A percentile compares a stretch with the other conserved stretches of the same genome.
These are phyloP conservation scores for Phaffia australis DNA, from an alignment of 768 basidiomycete species.

Conservation along the genomic window DNA sequence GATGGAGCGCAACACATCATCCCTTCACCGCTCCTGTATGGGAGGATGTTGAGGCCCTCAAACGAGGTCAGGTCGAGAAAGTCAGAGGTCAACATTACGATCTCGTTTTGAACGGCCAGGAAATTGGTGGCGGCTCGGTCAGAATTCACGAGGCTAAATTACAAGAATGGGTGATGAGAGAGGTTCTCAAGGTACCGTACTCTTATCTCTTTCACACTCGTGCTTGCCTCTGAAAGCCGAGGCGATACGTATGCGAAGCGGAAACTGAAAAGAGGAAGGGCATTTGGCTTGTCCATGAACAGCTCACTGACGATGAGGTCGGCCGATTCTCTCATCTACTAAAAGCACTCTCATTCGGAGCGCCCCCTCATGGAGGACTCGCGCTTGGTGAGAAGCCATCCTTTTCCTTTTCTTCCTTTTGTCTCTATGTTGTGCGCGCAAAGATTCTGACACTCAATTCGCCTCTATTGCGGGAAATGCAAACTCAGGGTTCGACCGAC, in stretches of 20 bases:
- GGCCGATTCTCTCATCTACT: constrained; percentile 70
- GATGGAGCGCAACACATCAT: constrained; percentile 89
- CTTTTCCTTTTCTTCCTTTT: constrained; percentile 27
- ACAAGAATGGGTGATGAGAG: constrained; percentile 69
- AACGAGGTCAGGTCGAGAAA: constrained; percentile 57
- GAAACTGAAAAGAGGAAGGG: no score
- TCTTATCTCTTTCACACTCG: not conserved
- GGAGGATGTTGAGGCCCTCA: constrained; percentile 70
- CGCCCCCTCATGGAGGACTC: constrained; percentile 90
- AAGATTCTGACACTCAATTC: not conserved
- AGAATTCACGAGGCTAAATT: constrained; percentile 77
- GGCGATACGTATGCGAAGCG: not conserved
- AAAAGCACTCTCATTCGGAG: constrained; percentile 76
- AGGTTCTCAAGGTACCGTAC: constrained; percentile 62
- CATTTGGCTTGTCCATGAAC: constrained; percentile 9
- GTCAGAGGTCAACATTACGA: constrained; percentile 94
- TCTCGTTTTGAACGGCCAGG: constrained; percentile 82
- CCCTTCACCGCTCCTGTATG: constrained; percentile 94
- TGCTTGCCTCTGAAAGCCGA: not conserved
- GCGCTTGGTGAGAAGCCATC: constrained; percentile 55
- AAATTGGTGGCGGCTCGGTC: constrained; percentile 89
- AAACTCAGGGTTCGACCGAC: constrained; percentile 69
- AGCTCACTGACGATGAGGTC: constrained; percentile 66
- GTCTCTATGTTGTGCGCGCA: not conserved
- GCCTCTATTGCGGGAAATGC: constrained; percentile 21